Base-by-base conservation (phyloP, 179 eudicot species). In the Amaranthus tricolor region DNA sequence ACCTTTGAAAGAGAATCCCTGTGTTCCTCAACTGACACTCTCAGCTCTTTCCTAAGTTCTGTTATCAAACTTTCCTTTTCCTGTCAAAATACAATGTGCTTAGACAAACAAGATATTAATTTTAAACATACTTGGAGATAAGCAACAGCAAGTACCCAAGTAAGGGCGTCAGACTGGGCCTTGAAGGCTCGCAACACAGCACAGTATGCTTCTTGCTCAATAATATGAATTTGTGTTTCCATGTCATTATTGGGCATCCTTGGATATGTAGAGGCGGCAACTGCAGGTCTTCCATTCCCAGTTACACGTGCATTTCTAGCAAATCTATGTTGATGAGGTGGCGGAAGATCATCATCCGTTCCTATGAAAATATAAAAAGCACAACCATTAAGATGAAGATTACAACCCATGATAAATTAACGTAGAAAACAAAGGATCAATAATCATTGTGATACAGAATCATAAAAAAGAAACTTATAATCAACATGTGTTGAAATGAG, bases 91-190 rank as follows among this genome's bases (percentile, higher is more conserved):
- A 49, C 67, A 57, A 50, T 62, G 5, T 19, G 43, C 74, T 74
- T 71, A 79, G 81, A 78, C 74, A 65, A 75, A 67, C 56, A 77
- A 56, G 10, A 14, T 40, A 77, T 54, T 56, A 66, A 40, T 58
- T 56, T 48, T 17, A 69, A 6, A 74, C 72, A 17, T 58, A 74
- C 66, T 50, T 9, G 54, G 62, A 75, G 68, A 53, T n/a, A 57
- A 70, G 76, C 14, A 77, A 57, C 48, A 66, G 73, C 24, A 48
- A 71, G 53, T 90, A 88, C 96, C 95, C 98, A 88, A 74, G 91
- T 80, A 83, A 94, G 87, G 77, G 96, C 92, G 80, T 94, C 96
- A 20, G 93, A 89, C 79, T 91, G 98, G 77, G 98, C 98, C 88
- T 91, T 90, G 72, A 94, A 94, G 65, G 98, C 98, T 60, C 96